Percentiles rank a stretch among this genome's conserved stretches.
phyloP scores from a whole-genome alignment of 768 basidiomycete species.

The Coprinellus micaceus region DNA sequence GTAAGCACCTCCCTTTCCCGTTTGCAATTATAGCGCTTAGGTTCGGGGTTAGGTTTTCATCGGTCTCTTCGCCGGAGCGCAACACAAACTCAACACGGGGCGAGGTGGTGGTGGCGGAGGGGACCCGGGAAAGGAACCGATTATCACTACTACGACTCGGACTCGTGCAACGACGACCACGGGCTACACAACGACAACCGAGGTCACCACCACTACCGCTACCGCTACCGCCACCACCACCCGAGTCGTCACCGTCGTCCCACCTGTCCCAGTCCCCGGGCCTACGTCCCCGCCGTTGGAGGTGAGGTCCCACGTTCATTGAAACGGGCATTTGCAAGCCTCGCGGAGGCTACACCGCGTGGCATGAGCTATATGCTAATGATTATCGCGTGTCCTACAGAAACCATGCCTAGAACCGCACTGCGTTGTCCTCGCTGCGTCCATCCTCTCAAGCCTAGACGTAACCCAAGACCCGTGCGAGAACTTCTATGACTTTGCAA shows the following conservation, averaged over 20 bases:
- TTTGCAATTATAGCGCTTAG: neutral
- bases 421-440: conserved; percentile 81
- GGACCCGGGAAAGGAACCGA: neutral
- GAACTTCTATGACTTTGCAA: conserved; percentile 90
- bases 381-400: conserved; percentile 29
- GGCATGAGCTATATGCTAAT: too few relatives aligned
- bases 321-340: too few relatives aligned
- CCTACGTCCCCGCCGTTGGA: conserved; percentile 52
- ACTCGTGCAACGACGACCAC: conserved; percentile 37
- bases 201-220: conserved; percentile 37
- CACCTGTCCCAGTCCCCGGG: conserved; percentile 51
- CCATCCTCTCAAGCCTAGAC: conserved; percentile 79
- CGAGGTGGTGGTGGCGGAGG: conserved; percentile 35
- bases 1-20: conserved; percentile 25
- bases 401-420: conserved; percentile 68
- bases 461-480: conserved; percentile 87
- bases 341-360: too few relatives aligned
- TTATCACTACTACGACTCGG: conserved; percentile 21
- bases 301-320: conserved; percentile 29
- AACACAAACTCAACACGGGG: conserved; percentile 66
- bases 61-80: conserved; percentile 87
- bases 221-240: conserved; percentile 30
- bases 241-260: conserved; percentile 37
- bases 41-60: conserved; percentile 60
- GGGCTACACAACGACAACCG: conserved; percentile 23